A percentile compares a stretch with the other conserved stretches of the same genome.
These are phyloP conservation scores for Sistotremastrum niveocremeum DNA, from an alignment of 768 basidiomycete species.

Conservation along the genomic window DNA sequence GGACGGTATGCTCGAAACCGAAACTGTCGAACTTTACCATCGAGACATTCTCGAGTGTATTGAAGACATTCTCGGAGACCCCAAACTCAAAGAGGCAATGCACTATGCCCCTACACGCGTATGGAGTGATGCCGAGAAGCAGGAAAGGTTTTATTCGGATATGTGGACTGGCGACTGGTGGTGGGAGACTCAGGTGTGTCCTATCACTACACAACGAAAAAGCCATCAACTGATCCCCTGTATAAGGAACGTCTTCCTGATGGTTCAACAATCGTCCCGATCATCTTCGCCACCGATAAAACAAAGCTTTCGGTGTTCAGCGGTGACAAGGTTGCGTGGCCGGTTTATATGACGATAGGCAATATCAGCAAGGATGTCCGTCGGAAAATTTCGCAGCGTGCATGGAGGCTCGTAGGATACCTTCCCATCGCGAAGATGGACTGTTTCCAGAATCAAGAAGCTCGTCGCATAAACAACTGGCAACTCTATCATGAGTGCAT, in stretches of 20 bases:
- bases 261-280: conserved; percentile 9
- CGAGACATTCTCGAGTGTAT: conserved; percentile 1
- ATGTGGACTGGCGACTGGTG: conserved; percentile 28
- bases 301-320: conserved; percentile 17
- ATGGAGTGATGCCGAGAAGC: conserved; percentile 7
- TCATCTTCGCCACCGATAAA: conserved; percentile 26
- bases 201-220: not conserved
- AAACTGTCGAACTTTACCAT: not conserved
- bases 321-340: conserved; percentile 11
- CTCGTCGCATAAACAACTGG: conserved; percentile 9
- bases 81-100: conserved; percentile 10
- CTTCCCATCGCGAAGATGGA: conserved; percentile 3
- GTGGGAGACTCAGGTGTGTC: conserved; percentile 21
- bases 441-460: not conserved
- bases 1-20: too few relatives aligned
- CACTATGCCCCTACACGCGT: conserved; percentile 18
- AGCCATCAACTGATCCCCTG: too few relatives aligned
- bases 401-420: conserved; percentile 5
- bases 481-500: conserved; percentile 26
- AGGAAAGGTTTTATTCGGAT: conserved; percentile 18
- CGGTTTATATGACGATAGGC: conserved; percentile 9
- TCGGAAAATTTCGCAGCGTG: conserved; percentile 1
- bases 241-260: conserved; percentile 1
- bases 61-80: not conserved
- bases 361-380: conserved; percentile 10